Percentiles rank a stretch among this genome's conserved stretches.
These are phyloP conservation scores for barrel medic (Medicago truncatula) DNA, from an alignment of 306 rosid species.

Conservation along the genomic window MtrunA17r5.0-ANR NC_053043.1:506001-506500, in stretches of 20 bases:
- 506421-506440: slow-evolving; percentile 55
- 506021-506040: background rate
- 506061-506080: slow-evolving; percentile 62
- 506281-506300: slow-evolving; percentile 60
- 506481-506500: slow-evolving; percentile 53
- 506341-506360: slow-evolving; percentile 54
- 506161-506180: slow-evolving; percentile 13
- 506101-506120: slow-evolving; percentile 32
- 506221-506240: background rate
- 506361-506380: slow-evolving; percentile 62
- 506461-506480: slow-evolving; percentile 49
- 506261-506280: slow-evolving; percentile 55
- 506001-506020: slow-evolving; percentile 29
- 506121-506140: background rate
- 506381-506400: slow-evolving; percentile 47
- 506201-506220: slow-evolving; percentile 1
- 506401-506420: slow-evolving; percentile 57
- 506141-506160: background rate
- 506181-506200: background rate
- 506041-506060: slow-evolving; percentile 25
- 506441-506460: slow-evolving; percentile 42
- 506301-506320: slow-evolving; percentile 50
- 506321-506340: slow-evolving; percentile 32
- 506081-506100: slow-evolving; percentile 40
- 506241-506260: slow-evolving; percentile 34